phyloP scores from a whole-genome alignment of 768 basidiomycete species.

The Lepiota venenata region DNA sequence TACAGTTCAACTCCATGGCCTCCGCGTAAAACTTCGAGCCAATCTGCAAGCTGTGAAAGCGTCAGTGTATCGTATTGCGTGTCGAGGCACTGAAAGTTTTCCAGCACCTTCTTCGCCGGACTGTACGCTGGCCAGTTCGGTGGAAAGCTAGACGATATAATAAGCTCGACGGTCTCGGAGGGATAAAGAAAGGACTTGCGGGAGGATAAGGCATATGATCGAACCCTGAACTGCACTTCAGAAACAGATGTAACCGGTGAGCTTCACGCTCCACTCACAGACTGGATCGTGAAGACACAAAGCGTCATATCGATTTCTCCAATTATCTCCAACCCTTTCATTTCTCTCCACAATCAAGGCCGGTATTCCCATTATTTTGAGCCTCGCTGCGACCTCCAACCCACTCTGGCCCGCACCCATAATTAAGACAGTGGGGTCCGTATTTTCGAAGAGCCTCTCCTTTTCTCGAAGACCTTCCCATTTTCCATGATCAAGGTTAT shows the following conservation, averaged over 20 bases:
- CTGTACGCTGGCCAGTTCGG: constrained; percentile 54
- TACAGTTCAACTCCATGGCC: constrained; percentile 56
- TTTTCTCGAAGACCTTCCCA: constrained; percentile 41
- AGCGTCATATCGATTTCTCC: constrained; percentile 59
- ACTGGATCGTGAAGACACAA: constrained; percentile 53
- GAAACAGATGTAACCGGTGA: not conserved
- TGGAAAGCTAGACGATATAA: constrained; percentile 41
- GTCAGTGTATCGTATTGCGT: not conserved
- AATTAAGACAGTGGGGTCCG: constrained; percentile 50
- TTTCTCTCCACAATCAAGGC: constrained; percentile 58
- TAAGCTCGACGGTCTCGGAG: not conserved
- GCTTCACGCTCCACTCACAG: constrained; percentile 39
- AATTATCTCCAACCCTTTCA: constrained; percentile 53
- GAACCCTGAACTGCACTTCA: constrained; percentile 29
- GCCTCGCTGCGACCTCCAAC: constrained; percentile 55
- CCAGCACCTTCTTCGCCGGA: constrained; percentile 42
- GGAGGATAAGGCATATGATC: constrained; percentile 6
- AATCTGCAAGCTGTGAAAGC: constrained; percentile 46
- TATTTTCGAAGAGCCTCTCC: constrained; percentile 39
- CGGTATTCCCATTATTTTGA: constrained; percentile 50
- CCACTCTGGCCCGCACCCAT: constrained; percentile 66
- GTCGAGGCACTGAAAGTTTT: not conserved
- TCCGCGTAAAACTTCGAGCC: constrained; percentile 63
- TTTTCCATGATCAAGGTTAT: constrained; percentile 40
- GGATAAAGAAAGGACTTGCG: constrained; percentile 14